Evolutionary conservation across 768 basidiomycete species (phyloP), one percentile per base, ranked within the genome.

Genomic region (Leccinum pellstonianum): DNA sequence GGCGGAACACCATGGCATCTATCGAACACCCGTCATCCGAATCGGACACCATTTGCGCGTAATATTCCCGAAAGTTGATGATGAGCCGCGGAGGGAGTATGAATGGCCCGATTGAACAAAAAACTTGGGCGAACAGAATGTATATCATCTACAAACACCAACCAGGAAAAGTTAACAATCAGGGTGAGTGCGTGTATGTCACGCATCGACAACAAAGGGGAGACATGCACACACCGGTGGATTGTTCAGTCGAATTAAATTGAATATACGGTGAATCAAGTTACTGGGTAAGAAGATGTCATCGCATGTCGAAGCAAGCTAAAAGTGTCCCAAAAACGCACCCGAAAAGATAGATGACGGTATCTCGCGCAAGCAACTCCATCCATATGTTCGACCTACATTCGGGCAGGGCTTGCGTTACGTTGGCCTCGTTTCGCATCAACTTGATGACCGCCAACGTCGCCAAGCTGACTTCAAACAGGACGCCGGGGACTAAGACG

Each of bases 1-100:
- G 33, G 21, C 8, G 35, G 33, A 62, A 62, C 33, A 54, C 52
- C 17, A 62, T 57, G 38, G 52, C 55, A 47, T 57, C 60, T 15
- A 58, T 43, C 35, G 33, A 47, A 21, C 35, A 37, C 46, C 52
- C 57, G 15, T 37, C 35, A 48, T 62, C 56, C 7, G 60, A 58
- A 17, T 55, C 47, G 8, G 27, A 27, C 3, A 55, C 47, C 21
- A 54, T 25, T 46, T 50, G n/a, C 14, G 33, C 52, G 53, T 48
- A 50, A n/a, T 54, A 31, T 37, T 49, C 47, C 4, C 60, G 60
- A 53, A 62, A 58, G 27, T 56, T 58, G 57, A 62, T 48, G 6
- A 62, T 48, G 52, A 62, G 56, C 12, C 52, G 56, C 10, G 60
- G 60, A 9, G 60, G 56, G 43, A 58, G 56, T 15, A 62, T 41